Percentiles rank a stretch among this genome's conserved stretches.
Conservation (phyloP, 1,139 yeast genomes). For the Yamadazyma dendronema region DNA sequence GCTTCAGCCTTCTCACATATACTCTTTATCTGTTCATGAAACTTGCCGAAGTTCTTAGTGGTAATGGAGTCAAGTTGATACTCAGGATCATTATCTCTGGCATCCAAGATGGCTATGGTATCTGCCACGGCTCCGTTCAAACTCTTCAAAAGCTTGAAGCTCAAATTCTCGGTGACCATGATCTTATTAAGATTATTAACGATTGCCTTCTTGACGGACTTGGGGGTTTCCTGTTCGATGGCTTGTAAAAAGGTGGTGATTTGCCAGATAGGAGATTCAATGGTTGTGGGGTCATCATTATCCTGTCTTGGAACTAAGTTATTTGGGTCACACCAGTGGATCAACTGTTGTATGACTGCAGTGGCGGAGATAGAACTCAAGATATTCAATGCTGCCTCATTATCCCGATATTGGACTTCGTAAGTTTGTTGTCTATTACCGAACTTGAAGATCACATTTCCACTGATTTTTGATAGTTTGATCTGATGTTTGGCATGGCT, state of each 20-base stretch:
- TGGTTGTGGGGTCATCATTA: constrained; percentile 21
- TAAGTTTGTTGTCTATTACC: constrained; percentile 5
- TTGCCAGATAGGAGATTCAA: constrained; percentile 48
- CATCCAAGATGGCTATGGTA: constrained; percentile 28
- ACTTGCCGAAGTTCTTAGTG: constrained; percentile 46
- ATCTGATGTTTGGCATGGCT: constrained; percentile 76
- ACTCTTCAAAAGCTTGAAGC: constrained; percentile 30
- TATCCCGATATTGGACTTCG: constrained; percentile 7
- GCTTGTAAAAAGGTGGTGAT: constrained; percentile 55
- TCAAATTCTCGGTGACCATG: constrained; percentile 28
- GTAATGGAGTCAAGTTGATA: constrained; percentile 44
- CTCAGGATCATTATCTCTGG: constrained; percentile 24
- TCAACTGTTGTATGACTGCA: constrained; percentile 68
- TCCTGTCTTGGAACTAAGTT: constrained; percentile 54
- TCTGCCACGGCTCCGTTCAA: constrained; percentile 33
- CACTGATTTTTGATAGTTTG: constrained; percentile 60
- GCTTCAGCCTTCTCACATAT: constrained; percentile 19
- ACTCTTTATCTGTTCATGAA: constrained; percentile 30
- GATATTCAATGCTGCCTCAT: constrained; percentile 17
- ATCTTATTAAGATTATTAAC: constrained; percentile 54
- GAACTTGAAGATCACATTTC: constrained; percentile 65
- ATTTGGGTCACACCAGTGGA: constrained; percentile 85
- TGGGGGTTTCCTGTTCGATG: constrained; percentile 51
- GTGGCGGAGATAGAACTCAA: constrained; percentile 40
- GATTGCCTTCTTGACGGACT: constrained; percentile 54